Evolutionary conservation across 2,329 filamentous ascomycete species (phyloP).

Genomic region (Aspergillus sp.): DNA sequence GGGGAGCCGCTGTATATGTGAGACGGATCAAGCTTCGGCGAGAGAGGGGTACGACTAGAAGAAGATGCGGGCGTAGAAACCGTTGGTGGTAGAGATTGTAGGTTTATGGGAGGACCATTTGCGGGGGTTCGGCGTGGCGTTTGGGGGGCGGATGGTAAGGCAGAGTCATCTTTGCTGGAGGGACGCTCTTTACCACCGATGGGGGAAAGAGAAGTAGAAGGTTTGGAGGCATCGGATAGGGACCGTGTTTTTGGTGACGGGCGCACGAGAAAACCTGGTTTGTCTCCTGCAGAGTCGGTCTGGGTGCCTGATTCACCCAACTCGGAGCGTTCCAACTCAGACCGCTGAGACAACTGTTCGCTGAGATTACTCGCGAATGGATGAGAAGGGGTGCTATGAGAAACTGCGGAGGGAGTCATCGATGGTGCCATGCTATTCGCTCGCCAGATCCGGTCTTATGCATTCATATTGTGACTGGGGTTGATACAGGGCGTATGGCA

Average conservation of each 20-base stretch:
- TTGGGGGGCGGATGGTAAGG: conserved; percentile 55
- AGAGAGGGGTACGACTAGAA: conserved; percentile 67
- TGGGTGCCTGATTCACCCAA: conserved; percentile 16
- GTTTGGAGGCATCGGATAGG: conserved; percentile 64
- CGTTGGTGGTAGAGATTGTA: conserved; percentile 64
- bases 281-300: conserved; percentile 11
- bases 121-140: conserved; percentile 72
- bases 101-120: conserved; percentile 67
- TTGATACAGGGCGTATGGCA: not conserved
- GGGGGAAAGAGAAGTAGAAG: conserved; percentile 59
- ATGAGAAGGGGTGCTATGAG: conserved; percentile 20
- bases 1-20: conserved; percentile 79
- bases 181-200: conserved; percentile 54
- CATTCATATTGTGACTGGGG: conserved; percentile 8
- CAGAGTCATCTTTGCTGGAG: conserved; percentile 67
- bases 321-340: conserved; percentile 23
- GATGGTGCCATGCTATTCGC: conserved; percentile 22
- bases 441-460: conserved; percentile 1
- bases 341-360: conserved; percentile 34
- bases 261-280: conserved; percentile 23
- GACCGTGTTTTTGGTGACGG: conserved; percentile 58
- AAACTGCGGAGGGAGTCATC: conserved; percentile 19
- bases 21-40: conserved; percentile 80
- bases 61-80: conserved; percentile 49
- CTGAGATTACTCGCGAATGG: conserved; percentile 39